phyloP scores from a whole-genome alignment of 148 eudicot species.

The Pouteria glomerata region DNA sequence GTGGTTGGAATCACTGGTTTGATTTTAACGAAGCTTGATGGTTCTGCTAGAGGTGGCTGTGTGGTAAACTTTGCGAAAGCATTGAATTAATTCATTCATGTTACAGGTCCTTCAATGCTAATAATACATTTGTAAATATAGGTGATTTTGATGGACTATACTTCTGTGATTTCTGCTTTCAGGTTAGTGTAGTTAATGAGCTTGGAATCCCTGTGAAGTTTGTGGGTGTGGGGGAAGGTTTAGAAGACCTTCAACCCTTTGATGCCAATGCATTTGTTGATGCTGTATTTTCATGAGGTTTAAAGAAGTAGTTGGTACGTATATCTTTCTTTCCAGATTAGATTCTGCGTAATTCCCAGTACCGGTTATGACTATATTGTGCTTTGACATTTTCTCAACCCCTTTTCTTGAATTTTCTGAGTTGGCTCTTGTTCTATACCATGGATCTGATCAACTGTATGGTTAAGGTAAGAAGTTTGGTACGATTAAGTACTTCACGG shows the following conservation, averaged over 20 bases:
- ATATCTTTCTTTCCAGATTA: background rate
- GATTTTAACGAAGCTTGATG: conserved; percentile 93
- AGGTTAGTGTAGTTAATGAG: conserved; percentile 98
- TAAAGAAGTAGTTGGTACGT: conserved; percentile 11
- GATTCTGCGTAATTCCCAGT: background rate
- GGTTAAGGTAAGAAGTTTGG: background rate
- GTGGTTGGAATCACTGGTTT: conserved; percentile 95
- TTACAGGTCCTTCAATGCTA: too few relatives aligned
- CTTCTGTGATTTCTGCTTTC: conserved; percentile 15
- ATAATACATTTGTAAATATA: background rate
- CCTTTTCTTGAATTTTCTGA: background rate
- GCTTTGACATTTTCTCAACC: background rate
- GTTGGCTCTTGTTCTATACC: background rate
- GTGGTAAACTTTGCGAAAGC: conserved; percentile 70
- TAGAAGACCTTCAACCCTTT: conserved; percentile 96
- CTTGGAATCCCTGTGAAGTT: conserved; percentile 98
- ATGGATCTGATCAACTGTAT: background rate
- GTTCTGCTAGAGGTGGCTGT: conserved; percentile 98
- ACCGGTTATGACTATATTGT: background rate
- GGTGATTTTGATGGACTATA: conserved; percentile 1
- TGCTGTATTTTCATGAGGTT: conserved; percentile 72
- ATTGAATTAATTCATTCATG: too few relatives aligned
- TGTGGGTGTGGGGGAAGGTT: conserved; percentile 97
- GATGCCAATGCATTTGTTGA: conserved; percentile 82
- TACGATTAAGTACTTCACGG: background rate